Evolutionary conservation across 441 rosid genomes (phyloP), one percentile per base, ranked within the genome.

Genomic region (Brassica hybrid): DNA sequence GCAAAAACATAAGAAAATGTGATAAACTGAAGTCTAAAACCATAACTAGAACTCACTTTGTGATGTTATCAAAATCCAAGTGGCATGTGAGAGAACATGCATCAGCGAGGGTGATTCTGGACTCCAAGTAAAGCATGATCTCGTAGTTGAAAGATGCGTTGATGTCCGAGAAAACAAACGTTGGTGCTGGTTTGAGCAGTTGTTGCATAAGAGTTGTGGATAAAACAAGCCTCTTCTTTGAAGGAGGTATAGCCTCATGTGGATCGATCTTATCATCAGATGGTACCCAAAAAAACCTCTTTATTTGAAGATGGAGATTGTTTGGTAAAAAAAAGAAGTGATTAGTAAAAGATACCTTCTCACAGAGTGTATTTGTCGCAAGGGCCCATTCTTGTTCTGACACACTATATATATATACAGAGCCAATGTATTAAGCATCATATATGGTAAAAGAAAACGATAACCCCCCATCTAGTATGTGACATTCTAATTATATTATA

Each of bases 171-270:
- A 88, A 69, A 63, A 83, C 75, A 23, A 79, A 85, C 1, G 81
- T 45, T 41, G 94, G 87, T 67, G 90, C 84, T 70, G 96, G 86
- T 58, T 48, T 78, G 74, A 88, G 82, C 61, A 93, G 82, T 54
- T 85, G 89, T 84, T 91, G 97, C 91, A 89, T 87, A 70, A 93
- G 96, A 71, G 84, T 88, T 36, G 88, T 88, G 3, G 96, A 86
- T 79, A 82, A 81, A 70, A 88, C 66, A 75, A 90, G 85, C 76
- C 98, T 90, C 83, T 88, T 84, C 86, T 83, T 91, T 65, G 91
- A 80, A 60, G 84, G 79, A 73, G 82, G 57, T 48, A 67, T 34
- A 1, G 75, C 82, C 10, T 59, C 63, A 67, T 72, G 54, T 89
- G 88, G 75, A 71, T 67, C 57, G 1, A 32, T 38, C 76, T 77